Conservation (phyloP, 179 eudicot genomes). For the Beta corolliflora region DNA sequence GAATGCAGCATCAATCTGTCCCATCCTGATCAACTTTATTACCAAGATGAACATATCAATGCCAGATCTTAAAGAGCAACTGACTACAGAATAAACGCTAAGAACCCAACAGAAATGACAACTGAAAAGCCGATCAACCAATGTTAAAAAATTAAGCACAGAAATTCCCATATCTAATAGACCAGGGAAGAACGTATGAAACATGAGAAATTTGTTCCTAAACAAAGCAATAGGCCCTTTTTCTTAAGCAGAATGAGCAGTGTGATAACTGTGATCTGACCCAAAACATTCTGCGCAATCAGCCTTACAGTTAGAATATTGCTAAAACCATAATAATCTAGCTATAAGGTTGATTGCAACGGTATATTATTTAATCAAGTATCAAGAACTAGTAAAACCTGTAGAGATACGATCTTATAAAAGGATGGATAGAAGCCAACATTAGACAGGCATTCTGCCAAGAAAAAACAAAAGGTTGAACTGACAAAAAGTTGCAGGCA, state of each 20-base stretch:
- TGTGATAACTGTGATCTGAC: not conserved
- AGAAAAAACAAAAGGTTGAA: not conserved
- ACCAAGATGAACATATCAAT: conserved; percentile 28
- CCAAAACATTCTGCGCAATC: no score
- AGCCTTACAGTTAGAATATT: not conserved
- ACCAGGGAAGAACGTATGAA: not conserved
- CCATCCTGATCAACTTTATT: conserved; percentile 75
- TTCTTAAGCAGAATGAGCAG: not conserved
- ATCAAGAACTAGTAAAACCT: not conserved
- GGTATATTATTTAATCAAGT: not conserved
- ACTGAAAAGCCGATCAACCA: not conserved
- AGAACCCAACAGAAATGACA: conserved; percentile 9
- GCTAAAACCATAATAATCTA: not conserved
- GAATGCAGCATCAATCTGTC: conserved; percentile 76
- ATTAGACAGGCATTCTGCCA: not conserved
- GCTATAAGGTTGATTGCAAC: not conserved
- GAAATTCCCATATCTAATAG: not conserved
- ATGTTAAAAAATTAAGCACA: not conserved
- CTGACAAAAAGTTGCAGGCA: not conserved
- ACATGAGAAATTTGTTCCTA: not conserved
- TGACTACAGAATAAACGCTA: not conserved
- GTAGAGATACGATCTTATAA: not conserved
- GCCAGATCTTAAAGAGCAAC: conserved; percentile 4
- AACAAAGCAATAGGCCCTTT: not conserved
- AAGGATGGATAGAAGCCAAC: not conserved